Conservation (phyloP, 176 grass and related monocot species). For the Triticum urartu region DNA sequence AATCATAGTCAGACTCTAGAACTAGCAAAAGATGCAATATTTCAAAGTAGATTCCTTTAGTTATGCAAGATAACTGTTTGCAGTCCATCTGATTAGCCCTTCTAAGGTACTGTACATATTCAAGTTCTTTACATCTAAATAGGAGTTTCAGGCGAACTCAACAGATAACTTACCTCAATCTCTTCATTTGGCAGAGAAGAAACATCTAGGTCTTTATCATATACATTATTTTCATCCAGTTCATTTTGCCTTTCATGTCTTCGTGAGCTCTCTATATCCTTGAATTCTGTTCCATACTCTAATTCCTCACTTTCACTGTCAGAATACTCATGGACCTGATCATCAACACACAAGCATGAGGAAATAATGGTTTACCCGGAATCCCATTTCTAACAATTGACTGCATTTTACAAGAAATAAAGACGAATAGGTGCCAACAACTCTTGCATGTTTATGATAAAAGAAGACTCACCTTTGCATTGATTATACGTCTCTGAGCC, state of each 20-base stretch:
- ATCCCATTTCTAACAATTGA: slow-evolving; percentile 34
- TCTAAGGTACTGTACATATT: slow-evolving; percentile 3
- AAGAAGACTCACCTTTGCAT: slow-evolving; percentile 37
- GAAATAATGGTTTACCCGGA: slow-evolving; percentile 29
- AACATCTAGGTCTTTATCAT: slow-evolving; percentile 33
- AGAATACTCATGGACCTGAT: slow-evolving; percentile 44
- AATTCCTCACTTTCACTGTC: slow-evolving; percentile 48
- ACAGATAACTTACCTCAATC: slow-evolving; percentile 37
- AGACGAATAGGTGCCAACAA: not conserved
- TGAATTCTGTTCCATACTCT: slow-evolving; percentile 58
- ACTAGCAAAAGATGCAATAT: slow-evolving; percentile 7
- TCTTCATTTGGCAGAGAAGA: slow-evolving; percentile 46
- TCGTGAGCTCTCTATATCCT: slow-evolving; percentile 46
- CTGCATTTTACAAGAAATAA: slow-evolving; percentile 35
- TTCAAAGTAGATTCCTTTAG: not conserved
- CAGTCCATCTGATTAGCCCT: not conserved
- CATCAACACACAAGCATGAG: slow-evolving; percentile 31
- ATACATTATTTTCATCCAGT: slow-evolving; percentile 49
- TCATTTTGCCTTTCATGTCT: slow-evolving; percentile 42
- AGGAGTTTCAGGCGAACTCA: not conserved
- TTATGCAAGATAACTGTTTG: not conserved
- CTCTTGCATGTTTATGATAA: not conserved
- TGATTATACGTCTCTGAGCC: slow-evolving; percentile 33
- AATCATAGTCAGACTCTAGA: not conserved
- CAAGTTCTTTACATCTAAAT: not conserved